Evolutionary conservation across 2,329 filamentous ascomycete species (phyloP).

Genomic region (Neofusicoccum ribis): DNA sequence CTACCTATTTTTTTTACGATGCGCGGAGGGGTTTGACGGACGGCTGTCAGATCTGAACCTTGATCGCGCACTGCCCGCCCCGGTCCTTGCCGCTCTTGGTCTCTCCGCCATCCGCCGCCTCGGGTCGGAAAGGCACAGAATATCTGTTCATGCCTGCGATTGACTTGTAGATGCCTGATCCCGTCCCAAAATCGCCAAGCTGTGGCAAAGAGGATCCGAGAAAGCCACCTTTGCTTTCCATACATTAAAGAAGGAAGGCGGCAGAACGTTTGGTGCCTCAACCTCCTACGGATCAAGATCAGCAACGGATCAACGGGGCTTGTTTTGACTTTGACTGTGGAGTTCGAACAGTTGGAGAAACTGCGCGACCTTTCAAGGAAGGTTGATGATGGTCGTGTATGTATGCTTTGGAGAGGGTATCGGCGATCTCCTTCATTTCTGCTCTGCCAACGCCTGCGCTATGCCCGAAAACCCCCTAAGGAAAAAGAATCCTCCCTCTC

Average conservation of each 20-base stretch:
- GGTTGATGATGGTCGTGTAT: neutral
- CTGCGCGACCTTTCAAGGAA: neutral
- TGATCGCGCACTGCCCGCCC: neutral
- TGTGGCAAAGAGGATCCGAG: too few species aligned
- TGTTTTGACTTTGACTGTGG: neutral
- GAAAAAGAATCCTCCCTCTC: neutral
- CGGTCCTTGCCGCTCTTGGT: too few species aligned
- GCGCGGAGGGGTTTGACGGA: neutral
- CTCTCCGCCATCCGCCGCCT: neutral
- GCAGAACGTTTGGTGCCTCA: neutral
- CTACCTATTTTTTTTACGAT: neutral
- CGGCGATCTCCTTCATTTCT: neutral
- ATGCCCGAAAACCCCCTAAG: neutral
- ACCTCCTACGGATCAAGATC: neutral
- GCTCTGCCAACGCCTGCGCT: conserved; percentile 6
- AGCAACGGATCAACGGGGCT: neutral
- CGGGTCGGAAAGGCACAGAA: neutral
- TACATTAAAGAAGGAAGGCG: neutral
- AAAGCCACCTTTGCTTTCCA: too few species aligned
- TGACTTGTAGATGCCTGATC: too few species aligned
- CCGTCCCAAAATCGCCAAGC: too few species aligned
- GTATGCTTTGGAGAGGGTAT: conserved; percentile 1
- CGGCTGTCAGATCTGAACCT: neutral
- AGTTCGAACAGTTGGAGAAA: neutral
- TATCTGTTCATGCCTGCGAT: too few species aligned